Percentiles rank a stretch among this genome's conserved stretches.
phyloP scores from a whole-genome alignment of 2,329 filamentous ascomycete species.

The Shiraia sp. region DNA sequence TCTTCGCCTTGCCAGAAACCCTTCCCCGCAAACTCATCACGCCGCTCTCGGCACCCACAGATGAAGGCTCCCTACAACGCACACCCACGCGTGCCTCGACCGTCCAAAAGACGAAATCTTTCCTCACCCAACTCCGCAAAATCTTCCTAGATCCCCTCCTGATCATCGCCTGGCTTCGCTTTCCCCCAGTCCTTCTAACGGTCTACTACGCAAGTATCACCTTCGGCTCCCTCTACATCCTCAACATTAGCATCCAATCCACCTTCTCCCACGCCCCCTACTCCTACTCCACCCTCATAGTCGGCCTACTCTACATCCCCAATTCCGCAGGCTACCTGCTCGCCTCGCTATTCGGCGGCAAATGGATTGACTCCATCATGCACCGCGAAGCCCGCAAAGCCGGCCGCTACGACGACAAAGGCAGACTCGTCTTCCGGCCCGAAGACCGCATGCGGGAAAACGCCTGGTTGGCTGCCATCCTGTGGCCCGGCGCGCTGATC shows the following conservation, averaged over 20 bases:
- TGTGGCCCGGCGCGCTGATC: conserved; percentile 43
- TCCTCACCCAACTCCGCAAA: conserved; percentile 32
- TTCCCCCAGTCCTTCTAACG: conserved; percentile 43
- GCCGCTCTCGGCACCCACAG: conserved; percentile 5
- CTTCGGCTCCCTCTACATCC: conserved; percentile 45
- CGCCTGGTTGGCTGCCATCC: conserved; percentile 42
- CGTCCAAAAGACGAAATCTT: conserved; percentile 34
- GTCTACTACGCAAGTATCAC: conserved; percentile 48
- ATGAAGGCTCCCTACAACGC: conserved; percentile 20
- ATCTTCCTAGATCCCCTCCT: conserved; percentile 46
- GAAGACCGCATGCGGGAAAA: conserved; percentile 49
- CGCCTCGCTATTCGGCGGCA: conserved; percentile 41
- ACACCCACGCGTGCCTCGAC: conserved; percentile 42
- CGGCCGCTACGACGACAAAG: conserved; percentile 40
- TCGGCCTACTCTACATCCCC: conserved; percentile 46
- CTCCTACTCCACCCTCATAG: conserved; percentile 39
- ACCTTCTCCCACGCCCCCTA: conserved; percentile 42
- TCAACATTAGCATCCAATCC: conserved; percentile 46
- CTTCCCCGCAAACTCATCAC: conserved; percentile 2
- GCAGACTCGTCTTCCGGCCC: conserved; percentile 40
- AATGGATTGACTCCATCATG: conserved; percentile 48
- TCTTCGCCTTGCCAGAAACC: conserved; percentile 40
- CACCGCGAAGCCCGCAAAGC: conserved; percentile 43
- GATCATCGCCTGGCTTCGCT: conserved; percentile 45
- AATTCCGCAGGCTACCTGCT: conserved; percentile 43